A percentile compares a stretch with the other conserved stretches of the same genome.
Conservation (phyloP, 31 red algal species). For the Bonnemaisonia californica region DNA sequence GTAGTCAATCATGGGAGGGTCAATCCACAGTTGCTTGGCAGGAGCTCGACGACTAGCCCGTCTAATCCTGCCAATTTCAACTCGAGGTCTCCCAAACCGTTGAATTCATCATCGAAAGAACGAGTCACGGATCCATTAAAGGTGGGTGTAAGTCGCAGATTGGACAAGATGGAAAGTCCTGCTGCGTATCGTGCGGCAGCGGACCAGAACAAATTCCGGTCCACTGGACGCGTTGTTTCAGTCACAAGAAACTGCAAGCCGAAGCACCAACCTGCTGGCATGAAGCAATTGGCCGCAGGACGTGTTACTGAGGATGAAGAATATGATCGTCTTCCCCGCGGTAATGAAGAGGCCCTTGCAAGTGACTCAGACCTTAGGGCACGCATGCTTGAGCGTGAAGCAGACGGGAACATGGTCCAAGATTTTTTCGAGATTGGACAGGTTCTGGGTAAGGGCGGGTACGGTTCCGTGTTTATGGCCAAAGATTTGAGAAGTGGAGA, state of each 20-base stretch:
- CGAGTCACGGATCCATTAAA: background rate
- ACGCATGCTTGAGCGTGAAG: constrained; percentile 55
- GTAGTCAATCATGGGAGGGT: constrained; percentile 38
- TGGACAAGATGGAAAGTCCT: background rate
- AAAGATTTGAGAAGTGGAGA: constrained; percentile 65
- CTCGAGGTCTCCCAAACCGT: background rate
- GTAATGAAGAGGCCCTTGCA: constrained; percentile 51
- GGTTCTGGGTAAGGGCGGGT: constrained; percentile 84
- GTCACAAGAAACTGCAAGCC: constrained; percentile 31
- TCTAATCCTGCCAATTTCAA: background rate
- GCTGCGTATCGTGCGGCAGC: background rate
- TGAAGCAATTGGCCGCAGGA: constrained; percentile 50
- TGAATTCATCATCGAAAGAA: constrained; percentile 13
- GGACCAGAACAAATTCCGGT: constrained; percentile 41
- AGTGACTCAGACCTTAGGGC: constrained; percentile 51
- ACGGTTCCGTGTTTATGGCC: constrained; percentile 89
- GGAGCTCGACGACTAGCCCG: background rate
- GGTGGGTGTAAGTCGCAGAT: background rate
- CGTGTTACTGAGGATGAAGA: constrained; percentile 47
- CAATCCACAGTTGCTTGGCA: background rate
- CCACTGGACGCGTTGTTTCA: constrained; percentile 70
- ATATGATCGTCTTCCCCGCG: constrained; percentile 44
- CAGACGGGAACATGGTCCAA: constrained; percentile 65
- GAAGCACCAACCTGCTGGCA: constrained; percentile 15
- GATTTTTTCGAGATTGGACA: constrained; percentile 94